phyloP scores from a whole-genome alignment of 345 rosid species.

The Pseudoturritis turrita region DNA sequence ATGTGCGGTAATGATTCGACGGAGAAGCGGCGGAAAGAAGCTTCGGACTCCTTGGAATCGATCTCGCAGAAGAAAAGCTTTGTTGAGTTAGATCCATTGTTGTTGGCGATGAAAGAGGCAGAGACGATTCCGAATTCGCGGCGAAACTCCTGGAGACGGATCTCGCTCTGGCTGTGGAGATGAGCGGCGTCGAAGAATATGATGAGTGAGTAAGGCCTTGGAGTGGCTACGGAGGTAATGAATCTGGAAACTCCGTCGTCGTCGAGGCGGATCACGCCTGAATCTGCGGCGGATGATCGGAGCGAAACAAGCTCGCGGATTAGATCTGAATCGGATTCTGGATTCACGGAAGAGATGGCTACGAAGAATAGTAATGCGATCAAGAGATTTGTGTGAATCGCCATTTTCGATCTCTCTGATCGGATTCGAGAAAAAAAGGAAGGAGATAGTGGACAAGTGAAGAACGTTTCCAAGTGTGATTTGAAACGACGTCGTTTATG shows the following conservation, averaged over 20 bases:
- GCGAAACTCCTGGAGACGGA: slow-evolving; percentile 50
- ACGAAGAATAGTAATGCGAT: background rate
- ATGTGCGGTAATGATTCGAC: slow-evolving; percentile 73
- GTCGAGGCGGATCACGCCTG: slow-evolving; percentile 64
- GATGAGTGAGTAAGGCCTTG: slow-evolving; percentile 66
- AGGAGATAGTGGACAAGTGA: background rate
- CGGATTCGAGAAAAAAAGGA: background rate
- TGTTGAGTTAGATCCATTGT: slow-evolving; percentile 22
- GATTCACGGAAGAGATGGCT: background rate
- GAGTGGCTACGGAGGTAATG: slow-evolving; percentile 56
- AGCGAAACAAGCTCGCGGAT: slow-evolving; percentile 53
- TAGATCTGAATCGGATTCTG: slow-evolving; percentile 35
- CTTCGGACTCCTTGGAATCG: slow-evolving; percentile 57
- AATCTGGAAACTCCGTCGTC: slow-evolving; percentile 56
- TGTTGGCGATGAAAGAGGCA: slow-evolving; percentile 66
- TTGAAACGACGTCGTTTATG: background rate
- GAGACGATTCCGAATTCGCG: slow-evolving; percentile 63
- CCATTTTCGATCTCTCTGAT: background rate
- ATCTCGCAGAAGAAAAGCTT: slow-evolving; percentile 84
- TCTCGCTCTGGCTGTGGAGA: slow-evolving; percentile 42
- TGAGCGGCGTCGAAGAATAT: slow-evolving; percentile 76
- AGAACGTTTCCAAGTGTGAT: background rate
- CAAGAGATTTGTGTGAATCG: background rate
- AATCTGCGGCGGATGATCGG: slow-evolving; percentile 48
- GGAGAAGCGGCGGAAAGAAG: slow-evolving; percentile 58